These are phyloP conservation scores for Leptographium wingfieldii DNA, from an alignment of 2,329 filamentous ascomycete species.

Conservation along the genomic window DNA sequence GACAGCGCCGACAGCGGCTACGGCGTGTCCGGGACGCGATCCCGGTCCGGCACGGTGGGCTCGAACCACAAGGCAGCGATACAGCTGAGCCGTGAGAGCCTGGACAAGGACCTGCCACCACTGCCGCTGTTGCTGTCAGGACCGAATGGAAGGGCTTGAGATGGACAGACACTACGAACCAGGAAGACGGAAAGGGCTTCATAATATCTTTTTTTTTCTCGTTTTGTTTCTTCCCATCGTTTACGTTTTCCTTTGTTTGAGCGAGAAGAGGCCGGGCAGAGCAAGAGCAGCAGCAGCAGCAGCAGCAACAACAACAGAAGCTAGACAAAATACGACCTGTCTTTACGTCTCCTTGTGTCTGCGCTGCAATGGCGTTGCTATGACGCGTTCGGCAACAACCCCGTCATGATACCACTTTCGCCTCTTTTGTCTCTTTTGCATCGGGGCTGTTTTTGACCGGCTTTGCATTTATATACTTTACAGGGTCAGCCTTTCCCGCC, in stretches of 20 bases:
- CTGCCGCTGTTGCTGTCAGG: slow-evolving; percentile 25
- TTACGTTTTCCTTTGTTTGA: slow-evolving; percentile 11
- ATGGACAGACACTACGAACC: neutral
- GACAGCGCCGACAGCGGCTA: slow-evolving; percentile 37
- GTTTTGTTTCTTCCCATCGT: slow-evolving; percentile 8
- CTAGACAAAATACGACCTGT: neutral
- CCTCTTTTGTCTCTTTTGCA: neutral
- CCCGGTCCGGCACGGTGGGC: slow-evolving; percentile 13
- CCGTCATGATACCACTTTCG: neutral
- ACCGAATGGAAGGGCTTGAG: slow-evolving; percentile 6
- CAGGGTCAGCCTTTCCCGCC: too few species aligned
- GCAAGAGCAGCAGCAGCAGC: too few species aligned
- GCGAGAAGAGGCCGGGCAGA: neutral
- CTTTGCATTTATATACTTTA: neutral
- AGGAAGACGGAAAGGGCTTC: neutral
- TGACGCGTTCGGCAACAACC: neutral
- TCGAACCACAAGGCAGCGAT: slow-evolving; percentile 20
- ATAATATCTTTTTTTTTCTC: neutral
- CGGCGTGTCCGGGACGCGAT: slow-evolving; percentile 20
- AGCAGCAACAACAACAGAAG: too few species aligned
- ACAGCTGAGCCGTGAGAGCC: slow-evolving; percentile 39
- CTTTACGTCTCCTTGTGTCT: neutral
- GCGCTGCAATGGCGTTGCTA: neutral
- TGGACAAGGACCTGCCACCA: slow-evolving; percentile 48
- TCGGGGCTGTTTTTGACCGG: neutral